Conservation (phyloP, 306 rosid species). For the Vigna trinervia region DNA sequence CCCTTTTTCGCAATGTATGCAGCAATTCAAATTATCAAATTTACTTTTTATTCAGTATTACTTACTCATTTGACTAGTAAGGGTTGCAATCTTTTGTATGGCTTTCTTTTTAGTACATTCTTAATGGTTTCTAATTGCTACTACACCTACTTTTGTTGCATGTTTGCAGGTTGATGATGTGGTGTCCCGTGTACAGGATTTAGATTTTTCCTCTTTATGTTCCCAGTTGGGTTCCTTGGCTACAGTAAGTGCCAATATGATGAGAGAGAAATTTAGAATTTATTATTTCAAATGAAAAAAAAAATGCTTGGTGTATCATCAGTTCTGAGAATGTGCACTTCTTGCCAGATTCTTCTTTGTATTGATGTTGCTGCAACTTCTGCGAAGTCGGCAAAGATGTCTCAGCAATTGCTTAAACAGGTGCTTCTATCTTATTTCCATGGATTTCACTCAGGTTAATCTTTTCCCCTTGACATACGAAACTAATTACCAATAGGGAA, state of each 20-base stretch:
- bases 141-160: slow-evolving; percentile 3
- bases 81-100: slow-evolving; percentile 33
- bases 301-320: slow-evolving; percentile 38
- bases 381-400: slow-evolving; percentile 80
- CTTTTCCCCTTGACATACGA: neutral
- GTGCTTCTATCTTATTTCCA: slow-evolving; percentile 54
- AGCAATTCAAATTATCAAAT: neutral
- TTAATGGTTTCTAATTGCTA: slow-evolving; percentile 27
- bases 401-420: slow-evolving; percentile 90
- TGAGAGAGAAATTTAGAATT: slow-evolving; percentile 34
- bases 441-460: slow-evolving; percentile 16
- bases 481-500: slow-evolving; percentile 11
- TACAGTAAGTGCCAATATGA: slow-evolving; percentile 68
- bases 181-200: slow-evolving; percentile 84
- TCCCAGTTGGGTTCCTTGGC: slow-evolving; percentile 91
- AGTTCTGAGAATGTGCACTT: slow-evolving; percentile 52
- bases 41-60: slow-evolving; percentile 18
- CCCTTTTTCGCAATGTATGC: neutral
- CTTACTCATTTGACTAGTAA: slow-evolving; percentile 15
- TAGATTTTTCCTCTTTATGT: slow-evolving; percentile 87
- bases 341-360: slow-evolving; percentile 92
- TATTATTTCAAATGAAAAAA: slow-evolving; percentile 21
- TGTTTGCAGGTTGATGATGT: slow-evolving; percentile 84
- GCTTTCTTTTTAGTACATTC: slow-evolving; percentile 5
- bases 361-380: slow-evolving; percentile 95